These are phyloP conservation scores for Diplosphaera chodatii DNA, from an alignment of 139 green algal genomes.

Conservation along the genomic window DNA sequence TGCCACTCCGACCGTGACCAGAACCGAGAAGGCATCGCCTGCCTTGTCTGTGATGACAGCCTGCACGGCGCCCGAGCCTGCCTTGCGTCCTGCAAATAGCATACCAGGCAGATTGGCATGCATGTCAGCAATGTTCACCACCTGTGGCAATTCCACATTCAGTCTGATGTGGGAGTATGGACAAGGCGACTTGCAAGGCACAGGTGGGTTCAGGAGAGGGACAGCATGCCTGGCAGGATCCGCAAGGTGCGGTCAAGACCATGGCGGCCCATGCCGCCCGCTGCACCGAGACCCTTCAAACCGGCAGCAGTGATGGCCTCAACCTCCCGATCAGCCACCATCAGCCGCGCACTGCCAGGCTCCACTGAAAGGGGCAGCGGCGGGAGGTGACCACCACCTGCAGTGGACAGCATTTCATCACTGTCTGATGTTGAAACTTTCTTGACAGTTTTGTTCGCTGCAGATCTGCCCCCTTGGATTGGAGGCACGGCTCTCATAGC, in stretches of 20 bases:
- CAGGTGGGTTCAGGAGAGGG: no score
- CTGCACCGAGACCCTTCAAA: conserved; percentile 32
- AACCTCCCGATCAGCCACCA: conserved; percentile 25
- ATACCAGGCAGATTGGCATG: no score
- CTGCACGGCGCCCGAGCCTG: conserved; percentile 4
- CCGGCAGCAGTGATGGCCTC: conserved; percentile 33
- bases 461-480: no score
- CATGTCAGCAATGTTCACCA: no score
- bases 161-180: no score
- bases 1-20: conserved; percentile 16
- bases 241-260: conserved; percentile 41
- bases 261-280: conserved; percentile 38
- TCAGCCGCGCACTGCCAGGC: background rate
- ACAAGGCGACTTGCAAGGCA: no score
- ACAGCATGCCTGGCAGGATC: conserved; percentile 24
- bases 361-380: conserved; percentile 20
- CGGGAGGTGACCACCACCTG: no score
- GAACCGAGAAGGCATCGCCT: background rate
- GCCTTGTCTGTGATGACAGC: conserved; percentile 12
- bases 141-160: no score
- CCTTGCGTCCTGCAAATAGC: background rate
- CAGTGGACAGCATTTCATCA: no score
- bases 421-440: no score
- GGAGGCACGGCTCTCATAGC: no score
- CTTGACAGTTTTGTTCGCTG: no score